A percentile compares a stretch with the other conserved stretches of the same genome.
These are phyloP conservation scores for Apiosordaria backusii DNA, from an alignment of 495 filamentous ascomycete species.

Conservation along the genomic window DNA sequence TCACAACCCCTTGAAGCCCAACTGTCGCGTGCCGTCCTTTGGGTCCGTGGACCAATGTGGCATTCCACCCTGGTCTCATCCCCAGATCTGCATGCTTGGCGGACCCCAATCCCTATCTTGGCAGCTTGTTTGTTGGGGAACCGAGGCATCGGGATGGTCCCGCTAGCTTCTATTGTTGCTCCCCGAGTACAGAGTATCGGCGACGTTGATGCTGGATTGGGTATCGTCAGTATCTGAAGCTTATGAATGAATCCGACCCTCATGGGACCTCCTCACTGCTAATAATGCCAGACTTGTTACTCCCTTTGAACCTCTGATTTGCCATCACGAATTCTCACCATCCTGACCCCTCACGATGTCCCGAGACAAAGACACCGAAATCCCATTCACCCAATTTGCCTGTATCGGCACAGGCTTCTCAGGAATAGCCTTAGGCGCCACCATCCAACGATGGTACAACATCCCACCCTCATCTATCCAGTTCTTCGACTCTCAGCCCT, in stretches of 20 bases:
- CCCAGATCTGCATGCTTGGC: constrained; percentile 5
- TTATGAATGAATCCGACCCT: background rate
- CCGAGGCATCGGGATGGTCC: constrained; percentile 13
- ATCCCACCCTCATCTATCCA: constrained; percentile 58
- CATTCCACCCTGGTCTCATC: background rate
- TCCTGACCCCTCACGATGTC: background rate
- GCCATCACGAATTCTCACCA: background rate
- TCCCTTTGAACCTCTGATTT: too few relatives aligned
- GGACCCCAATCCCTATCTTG: constrained; percentile 4
- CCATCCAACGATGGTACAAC: constrained; percentile 55
- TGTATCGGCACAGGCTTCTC: constrained; percentile 64
- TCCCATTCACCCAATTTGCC: constrained; percentile 35
- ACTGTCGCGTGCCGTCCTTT: background rate
- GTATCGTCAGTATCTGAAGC: background rate
- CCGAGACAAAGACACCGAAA: background rate
- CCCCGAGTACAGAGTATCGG: background rate
- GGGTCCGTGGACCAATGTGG: background rate
- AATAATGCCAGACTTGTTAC: too few relatives aligned
- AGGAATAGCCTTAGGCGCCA: constrained; percentile 63
- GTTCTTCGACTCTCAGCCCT: constrained; percentile 60
- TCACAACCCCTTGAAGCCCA: background rate
- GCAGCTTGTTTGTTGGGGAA: background rate
- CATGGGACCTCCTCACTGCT: background rate
- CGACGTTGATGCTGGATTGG: background rate
- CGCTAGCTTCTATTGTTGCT: background rate